Evolutionary conservation across 305 asterid species (phyloP), one percentile per base, ranked within the genome.

Genomic region (Solanum hybrid): DNA sequence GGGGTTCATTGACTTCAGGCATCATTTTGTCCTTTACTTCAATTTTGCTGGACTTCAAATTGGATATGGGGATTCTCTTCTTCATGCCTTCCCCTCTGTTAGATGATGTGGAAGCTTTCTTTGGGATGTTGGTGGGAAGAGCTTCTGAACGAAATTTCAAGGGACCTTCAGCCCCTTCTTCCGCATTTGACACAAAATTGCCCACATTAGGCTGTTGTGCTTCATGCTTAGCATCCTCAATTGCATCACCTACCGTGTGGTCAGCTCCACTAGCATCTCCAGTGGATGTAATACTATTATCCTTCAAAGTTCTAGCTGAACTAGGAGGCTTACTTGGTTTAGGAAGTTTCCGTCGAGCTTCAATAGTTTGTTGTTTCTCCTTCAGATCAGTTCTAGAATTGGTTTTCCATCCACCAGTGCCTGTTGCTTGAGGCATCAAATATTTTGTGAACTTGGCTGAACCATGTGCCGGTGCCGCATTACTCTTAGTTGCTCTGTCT

Each of bases 301-400:
- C 96, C 92, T 93, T 97, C 89, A 94, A 88, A 70, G 92, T 93
- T 94, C 96, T 95, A 90, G 93, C 80, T 41, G 98, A 96, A 89
- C 93, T 90, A 12, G 98, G 96, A 57, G 95, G 96, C 93, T 94
- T 98, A 75, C 96, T 94, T 92, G 96, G 90, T 93, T 93, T 97
- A 34, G 91, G 93, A 89, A 93, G 91, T 91, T 92, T 95, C 73
- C 92, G 84, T 90, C 93, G 95, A 79, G 93, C 88, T 51, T 93
- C 98, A 76, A 94, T 91, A 2, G 73, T 92, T 90, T 93, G 97
- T 90, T 94, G 98, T 91, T 95, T 97, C 87, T 94, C 99, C 95
- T 96, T 96, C 45, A 89, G 76, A 91, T 94, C 97, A 89, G 88
- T 45, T 90, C 92, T 96, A 29, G 98, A 90, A 92, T 86, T 94